Evolutionary conservation across 1,139 yeast species (phyloP).

Genomic region (Suhomyces coccinellae): DNA sequence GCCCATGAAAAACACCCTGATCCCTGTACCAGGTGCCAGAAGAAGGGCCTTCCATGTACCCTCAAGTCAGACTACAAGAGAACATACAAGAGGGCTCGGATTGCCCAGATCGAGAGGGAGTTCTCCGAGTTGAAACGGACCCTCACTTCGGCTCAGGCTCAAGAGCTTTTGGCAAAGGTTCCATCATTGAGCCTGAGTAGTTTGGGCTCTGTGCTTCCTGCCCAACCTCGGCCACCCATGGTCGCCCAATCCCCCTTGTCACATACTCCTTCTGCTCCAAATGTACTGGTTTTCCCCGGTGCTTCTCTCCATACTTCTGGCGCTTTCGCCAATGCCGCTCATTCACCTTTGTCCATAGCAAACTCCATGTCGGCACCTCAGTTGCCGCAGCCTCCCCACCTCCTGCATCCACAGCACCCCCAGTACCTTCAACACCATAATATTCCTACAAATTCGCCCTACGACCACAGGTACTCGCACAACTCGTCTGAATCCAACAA

Average conservation of each 20-base stretch:
- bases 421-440: constrained; percentile 1
- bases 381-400: not conserved
- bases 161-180: constrained; percentile 40
- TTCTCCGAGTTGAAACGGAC: constrained; percentile 65
- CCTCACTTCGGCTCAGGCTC: constrained; percentile 52
- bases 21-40: constrained; percentile 82
- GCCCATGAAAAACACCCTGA: constrained; percentile 74
- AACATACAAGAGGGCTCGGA: constrained; percentile 82
- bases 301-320: not conserved
- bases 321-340: not conserved
- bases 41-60: constrained; percentile 68
- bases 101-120: constrained; percentile 82
- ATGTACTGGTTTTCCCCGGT: not conserved
- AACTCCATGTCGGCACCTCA: not conserved
- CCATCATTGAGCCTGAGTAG: constrained; percentile 24
- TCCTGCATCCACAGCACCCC: not conserved
- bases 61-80: constrained; percentile 81
- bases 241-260: constrained; percentile 1
- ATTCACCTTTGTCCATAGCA: not conserved
- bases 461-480: constrained; percentile 11
- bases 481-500: constrained; percentile 24
- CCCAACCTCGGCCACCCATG: not conserved
- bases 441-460: constrained; percentile 9
- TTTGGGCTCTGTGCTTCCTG: constrained; percentile 1
- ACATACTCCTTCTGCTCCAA: not conserved